Evolutionary conservation across 2,329 filamentous ascomycete genomes (phyloP), one percentile per base, ranked within the genome.

Genomic region (Chaetomium sp.): DNA sequence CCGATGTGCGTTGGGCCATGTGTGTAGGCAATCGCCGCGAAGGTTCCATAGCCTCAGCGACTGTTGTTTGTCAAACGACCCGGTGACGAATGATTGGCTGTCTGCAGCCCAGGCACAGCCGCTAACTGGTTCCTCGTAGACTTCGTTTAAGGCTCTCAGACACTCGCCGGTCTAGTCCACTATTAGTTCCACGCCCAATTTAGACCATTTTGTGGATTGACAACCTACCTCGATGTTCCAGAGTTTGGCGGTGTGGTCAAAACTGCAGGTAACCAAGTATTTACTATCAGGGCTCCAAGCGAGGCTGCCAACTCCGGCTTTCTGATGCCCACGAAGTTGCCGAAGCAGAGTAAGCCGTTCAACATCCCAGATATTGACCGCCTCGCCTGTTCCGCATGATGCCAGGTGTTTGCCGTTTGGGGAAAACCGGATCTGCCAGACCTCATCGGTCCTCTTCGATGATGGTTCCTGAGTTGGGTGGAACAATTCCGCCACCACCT

Each of bases 241-340:
- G 59, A 96, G 71, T 38, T 86, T 80, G 1, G 89, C 90, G 59
- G 79, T 80, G 46, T 80, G 81, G 66, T 95, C 89, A 61, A 83
- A 79, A 12, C 84, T 88, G 68, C 92, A 97, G 12, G 87, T 92
- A 41, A 97, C 84, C 37, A 99, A 77, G 72, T 89, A 89, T 1
- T 80, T 80, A 71, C 95, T 89, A 69, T 99, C 90, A 5, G 91
- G 94, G 67, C 91, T 96, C 89, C 94, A 99, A 1, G 89, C 79
- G 4, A 95, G 73, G 65, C 91, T 90, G 19, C 88, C 86, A 10
- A 96, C 86, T 5, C 57, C 59, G 1, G 88, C 87, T 2, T 74
- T 74, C 1, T 81, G 77, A 64, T 95, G 89, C 4, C 86, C 84
- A 4, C 75, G 74, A 8, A 95, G 73, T 46, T 71, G 77, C 54